These are phyloP conservation scores for Fusarium sororula DNA, from an alignment of 2,329 filamentous ascomycete species.

Conservation along the genomic window DNA sequence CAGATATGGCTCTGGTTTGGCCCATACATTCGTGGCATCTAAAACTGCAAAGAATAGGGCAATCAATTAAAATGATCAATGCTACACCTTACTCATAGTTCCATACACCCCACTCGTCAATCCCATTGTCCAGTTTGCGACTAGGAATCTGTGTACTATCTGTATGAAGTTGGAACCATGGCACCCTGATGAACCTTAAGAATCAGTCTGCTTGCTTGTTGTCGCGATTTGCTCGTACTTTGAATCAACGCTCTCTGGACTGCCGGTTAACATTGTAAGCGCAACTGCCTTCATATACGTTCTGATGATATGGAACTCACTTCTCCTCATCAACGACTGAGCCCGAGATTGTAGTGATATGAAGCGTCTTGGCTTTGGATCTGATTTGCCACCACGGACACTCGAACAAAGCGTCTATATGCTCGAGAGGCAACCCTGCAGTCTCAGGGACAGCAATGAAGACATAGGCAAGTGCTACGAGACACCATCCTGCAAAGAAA, in stretches of 20 bases:
- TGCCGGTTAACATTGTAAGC: not conserved
- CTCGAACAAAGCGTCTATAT: constrained; percentile 50
- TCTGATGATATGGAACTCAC: not conserved
- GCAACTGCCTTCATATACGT: not conserved
- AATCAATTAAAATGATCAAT: not conserved
- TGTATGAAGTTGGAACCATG: not conserved
- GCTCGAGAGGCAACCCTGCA: constrained; percentile 50
- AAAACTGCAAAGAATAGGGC: not conserved
- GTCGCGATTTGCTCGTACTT: not conserved
- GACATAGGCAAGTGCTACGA: constrained; percentile 49
- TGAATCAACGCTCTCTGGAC: not conserved
- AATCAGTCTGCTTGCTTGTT: not conserved
- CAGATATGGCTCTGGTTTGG: too few species aligned
- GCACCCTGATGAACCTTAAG: not conserved
- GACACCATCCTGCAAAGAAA: constrained; percentile 54
- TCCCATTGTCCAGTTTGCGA: not conserved
- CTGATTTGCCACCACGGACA: constrained; percentile 42
- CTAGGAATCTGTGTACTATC: not conserved
- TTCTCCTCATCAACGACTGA: constrained; percentile 11
- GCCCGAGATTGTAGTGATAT: not conserved
- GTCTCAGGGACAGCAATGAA: constrained; percentile 52
- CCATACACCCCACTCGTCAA: not conserved
- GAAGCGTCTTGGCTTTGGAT: constrained; percentile 12
- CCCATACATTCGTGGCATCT: fast-evolving
- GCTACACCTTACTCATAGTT: not conserved